Conservation (phyloP, 345 rosid genomes). For the Eucalyptus sp. region DNA sequence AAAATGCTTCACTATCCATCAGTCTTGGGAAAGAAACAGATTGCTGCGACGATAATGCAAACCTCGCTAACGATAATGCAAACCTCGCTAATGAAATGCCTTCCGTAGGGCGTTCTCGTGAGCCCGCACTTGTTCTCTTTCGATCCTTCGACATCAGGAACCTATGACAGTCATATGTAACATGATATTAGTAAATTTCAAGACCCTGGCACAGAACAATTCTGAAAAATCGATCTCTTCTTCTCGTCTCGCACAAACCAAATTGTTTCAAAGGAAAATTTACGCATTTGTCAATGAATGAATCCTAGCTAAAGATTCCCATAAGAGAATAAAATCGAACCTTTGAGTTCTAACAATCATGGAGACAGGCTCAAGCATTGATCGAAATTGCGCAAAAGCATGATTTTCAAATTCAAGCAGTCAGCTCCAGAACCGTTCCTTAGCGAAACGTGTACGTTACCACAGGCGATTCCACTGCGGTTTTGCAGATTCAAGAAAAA, state of each 20-base stretch:
- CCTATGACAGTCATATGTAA: slow-evolving; percentile 15
- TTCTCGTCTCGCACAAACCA: neutral
- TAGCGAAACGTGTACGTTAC: neutral
- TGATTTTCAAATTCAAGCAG: neutral
- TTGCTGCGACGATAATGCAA: neutral
- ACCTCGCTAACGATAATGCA: slow-evolving; percentile 30
- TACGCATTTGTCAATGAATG: neutral
- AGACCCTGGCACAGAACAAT: neutral
- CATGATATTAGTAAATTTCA: neutral
- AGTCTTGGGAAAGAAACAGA: neutral
- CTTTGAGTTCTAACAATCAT: neutral
- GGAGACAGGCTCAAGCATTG: neutral
- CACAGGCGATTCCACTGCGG: rapidly evolving
- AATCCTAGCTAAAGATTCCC: neutral
- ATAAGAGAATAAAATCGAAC: neutral
- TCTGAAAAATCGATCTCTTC: neutral
- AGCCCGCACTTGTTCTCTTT: slow-evolving; percentile 38
- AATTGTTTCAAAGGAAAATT: neutral
- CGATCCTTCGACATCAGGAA: slow-evolving; percentile 53
- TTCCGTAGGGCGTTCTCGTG: slow-evolving; percentile 76
- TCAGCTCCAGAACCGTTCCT: neutral
- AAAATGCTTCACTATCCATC: neutral
- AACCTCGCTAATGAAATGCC: slow-evolving; percentile 64
- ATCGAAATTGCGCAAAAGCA: neutral
- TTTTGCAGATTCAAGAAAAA: neutral